Evolutionary conservation across 2,329 filamentous ascomycete species (phyloP).

Genomic region (Claviceps fusiformis): DNA sequence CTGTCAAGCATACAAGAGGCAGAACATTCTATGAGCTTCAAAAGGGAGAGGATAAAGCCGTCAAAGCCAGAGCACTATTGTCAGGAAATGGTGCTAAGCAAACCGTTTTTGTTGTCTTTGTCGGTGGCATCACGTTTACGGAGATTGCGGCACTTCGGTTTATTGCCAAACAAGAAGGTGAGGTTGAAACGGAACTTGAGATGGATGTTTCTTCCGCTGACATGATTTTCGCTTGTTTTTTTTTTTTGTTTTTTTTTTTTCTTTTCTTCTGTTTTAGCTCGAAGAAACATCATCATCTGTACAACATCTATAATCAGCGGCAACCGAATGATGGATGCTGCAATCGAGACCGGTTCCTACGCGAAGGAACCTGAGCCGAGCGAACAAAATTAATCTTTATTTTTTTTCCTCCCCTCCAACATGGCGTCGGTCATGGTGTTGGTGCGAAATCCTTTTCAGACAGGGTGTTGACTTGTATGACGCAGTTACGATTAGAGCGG

Average conservation of each 20-base stretch:
- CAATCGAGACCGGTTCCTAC: constrained; percentile 56
- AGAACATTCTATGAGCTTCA: constrained; percentile 86
- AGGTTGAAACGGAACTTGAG: constrained; percentile 10
- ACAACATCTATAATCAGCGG: constrained; percentile 87
- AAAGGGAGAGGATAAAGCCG: constrained; percentile 82
- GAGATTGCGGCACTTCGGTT: constrained; percentile 91
- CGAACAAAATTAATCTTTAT: not conserved
- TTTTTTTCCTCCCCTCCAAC: not conserved
- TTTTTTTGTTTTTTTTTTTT: not conserved
- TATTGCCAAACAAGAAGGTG: constrained; percentile 66
- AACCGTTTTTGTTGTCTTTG: constrained; percentile 88
- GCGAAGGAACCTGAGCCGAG: constrained; percentile 21
- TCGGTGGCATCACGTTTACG: constrained; percentile 93
- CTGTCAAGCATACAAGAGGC: constrained; percentile 74
- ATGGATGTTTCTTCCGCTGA: not conserved
- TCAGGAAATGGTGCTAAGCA: constrained; percentile 68
- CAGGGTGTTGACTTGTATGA: not conserved
- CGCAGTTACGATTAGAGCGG: not conserved
- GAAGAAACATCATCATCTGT: constrained; percentile 77
- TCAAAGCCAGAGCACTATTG: constrained; percentile 71
- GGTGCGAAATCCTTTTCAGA: constrained; percentile 2
- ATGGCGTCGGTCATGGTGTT: not conserved
- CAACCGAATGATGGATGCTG: constrained; percentile 74
- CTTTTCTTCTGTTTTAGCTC: constrained; percentile 31
- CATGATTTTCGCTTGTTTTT: not conserved